Base-by-base conservation (phyloP, 306 rosid species). In the Cucurbita pepo region DNA sequence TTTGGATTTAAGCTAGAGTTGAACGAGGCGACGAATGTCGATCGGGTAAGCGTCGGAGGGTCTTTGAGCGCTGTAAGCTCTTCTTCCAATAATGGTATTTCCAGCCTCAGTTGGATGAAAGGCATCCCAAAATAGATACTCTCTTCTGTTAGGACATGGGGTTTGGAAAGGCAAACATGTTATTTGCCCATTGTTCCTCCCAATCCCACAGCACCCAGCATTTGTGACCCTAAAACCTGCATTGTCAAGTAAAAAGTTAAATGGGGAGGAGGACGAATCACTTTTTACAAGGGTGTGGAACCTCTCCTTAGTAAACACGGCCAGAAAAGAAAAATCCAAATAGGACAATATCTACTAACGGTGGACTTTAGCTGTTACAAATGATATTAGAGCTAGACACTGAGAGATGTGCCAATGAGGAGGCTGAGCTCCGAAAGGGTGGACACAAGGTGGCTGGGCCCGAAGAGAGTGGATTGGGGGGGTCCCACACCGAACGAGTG, bases 181-280 rank as follows among this genome's bases (percentile, higher is more conserved):
- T 58, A 94, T 86, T 78, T 85, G 97, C 6, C 97, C 99, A 74
- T 88, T 94, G 88, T 89, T 94, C 80, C 96, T 89, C 53, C 99
- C 99, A 7, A 94, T 85, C 9, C 99, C 99, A 61, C 97, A 94
- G 51, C 99, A 94, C 47, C 97, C 98, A 12, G 84, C 87, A 77
- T 93, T 88, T 63, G 79, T 78, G 8, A 82, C 88, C 37, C 78
- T 86, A 38, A 93, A 83, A 4, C 98, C 97, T 92, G 91, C 43
- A 75, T 36, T 54, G 9, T 6, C 47, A 7, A 14, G 4, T 50
- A 4, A 12, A 50, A 50, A 0, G 34, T 30, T 30, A 1, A 21
- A 21, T 21, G 22, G 34, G 34, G n/a, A n/a, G 34, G 3, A 30
- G 34, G 1, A 30, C 34, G 34, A 30, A 30, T 0, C 34, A 30